Conservation (phyloP, 345 rosid species). For the Eucalyptus regnans region DNA sequence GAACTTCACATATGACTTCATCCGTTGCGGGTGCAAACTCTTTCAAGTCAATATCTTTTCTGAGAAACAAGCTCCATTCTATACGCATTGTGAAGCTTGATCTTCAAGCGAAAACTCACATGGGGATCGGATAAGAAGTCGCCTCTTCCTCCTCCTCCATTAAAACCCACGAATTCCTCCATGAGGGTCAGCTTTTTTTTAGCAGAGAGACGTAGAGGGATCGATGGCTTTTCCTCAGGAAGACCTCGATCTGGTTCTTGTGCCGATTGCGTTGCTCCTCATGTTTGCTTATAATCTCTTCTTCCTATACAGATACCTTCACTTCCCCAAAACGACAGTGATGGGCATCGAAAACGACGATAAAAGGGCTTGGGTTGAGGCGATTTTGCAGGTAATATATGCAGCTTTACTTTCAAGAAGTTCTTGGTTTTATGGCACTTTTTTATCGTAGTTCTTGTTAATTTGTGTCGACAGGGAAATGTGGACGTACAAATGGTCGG, state of each 20-base stretch:
- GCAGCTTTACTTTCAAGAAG: background rate
- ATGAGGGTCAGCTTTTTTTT: background rate
- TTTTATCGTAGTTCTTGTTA: background rate
- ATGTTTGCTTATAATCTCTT: slow-evolving; percentile 51
- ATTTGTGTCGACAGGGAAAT: background rate
- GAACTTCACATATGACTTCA: background rate
- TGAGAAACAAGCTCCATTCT: background rate
- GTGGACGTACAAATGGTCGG: background rate
- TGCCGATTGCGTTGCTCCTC: slow-evolving; percentile 48
- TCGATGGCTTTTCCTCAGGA: slow-evolving; percentile 15
- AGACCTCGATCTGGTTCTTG: slow-evolving; percentile 52
- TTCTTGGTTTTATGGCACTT: background rate
- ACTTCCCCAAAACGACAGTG: slow-evolving; percentile 50
- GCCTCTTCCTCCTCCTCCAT: background rate
- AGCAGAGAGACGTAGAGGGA: background rate
- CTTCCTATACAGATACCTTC: slow-evolving; percentile 49
- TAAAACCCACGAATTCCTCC: background rate
- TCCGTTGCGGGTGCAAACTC: background rate
- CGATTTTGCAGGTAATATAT: slow-evolving; percentile 38
- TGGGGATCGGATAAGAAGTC: background rate
- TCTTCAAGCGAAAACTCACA: background rate
- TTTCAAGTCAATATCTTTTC: background rate
- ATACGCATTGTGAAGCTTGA: background rate
- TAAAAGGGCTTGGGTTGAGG: slow-evolving; percentile 67
- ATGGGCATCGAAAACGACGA: slow-evolving; percentile 66